Evolutionary conservation across 2,329 filamentous ascomycete genomes (phyloP).

Genomic region (Trichoderma asperellum): DNA sequence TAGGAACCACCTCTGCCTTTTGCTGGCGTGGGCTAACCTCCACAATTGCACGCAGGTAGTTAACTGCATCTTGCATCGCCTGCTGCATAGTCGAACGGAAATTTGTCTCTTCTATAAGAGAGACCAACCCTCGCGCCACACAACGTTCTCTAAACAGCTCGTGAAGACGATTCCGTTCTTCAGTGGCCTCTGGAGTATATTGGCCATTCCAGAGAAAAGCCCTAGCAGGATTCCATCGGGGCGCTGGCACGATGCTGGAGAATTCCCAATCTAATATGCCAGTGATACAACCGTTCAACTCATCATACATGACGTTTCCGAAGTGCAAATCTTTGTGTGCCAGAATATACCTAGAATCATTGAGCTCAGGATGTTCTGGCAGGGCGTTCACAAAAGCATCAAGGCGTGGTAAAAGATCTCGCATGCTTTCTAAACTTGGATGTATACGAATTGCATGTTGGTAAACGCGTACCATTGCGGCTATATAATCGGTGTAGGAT

Average conservation of each 20-base stretch:
- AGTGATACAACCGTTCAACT: constrained; percentile 38
- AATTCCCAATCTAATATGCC: constrained; percentile 47
- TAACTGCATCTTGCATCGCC: constrained; percentile 1
- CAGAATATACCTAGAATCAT: constrained; percentile 32
- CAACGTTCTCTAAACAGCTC: background rate
- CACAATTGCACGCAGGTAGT: constrained; percentile 10
- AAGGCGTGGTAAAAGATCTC: constrained; percentile 38
- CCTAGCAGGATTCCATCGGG: constrained; percentile 42
- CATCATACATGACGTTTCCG: constrained; percentile 42
- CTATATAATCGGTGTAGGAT: constrained; percentile 37
- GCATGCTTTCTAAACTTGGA: constrained; percentile 35
- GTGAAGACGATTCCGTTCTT: background rate
- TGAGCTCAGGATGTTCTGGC: constrained; percentile 29
- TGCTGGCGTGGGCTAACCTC: constrained; percentile 5
- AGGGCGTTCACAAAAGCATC: constrained; percentile 33
- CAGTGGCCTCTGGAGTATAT: background rate
- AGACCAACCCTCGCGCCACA: background rate
- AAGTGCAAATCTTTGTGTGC: constrained; percentile 47
- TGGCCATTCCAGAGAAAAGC: constrained; percentile 44
- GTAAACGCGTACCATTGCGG: constrained; percentile 36
- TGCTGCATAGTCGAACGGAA: background rate
- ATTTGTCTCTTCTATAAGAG: background rate
- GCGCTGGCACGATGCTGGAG: constrained; percentile 41
- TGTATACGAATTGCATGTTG: constrained; percentile 38
- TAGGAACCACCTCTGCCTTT: background rate